Conservation (phyloP, 768 basidiomycete genomes). For the Paxillus rubicundulus region DNA sequence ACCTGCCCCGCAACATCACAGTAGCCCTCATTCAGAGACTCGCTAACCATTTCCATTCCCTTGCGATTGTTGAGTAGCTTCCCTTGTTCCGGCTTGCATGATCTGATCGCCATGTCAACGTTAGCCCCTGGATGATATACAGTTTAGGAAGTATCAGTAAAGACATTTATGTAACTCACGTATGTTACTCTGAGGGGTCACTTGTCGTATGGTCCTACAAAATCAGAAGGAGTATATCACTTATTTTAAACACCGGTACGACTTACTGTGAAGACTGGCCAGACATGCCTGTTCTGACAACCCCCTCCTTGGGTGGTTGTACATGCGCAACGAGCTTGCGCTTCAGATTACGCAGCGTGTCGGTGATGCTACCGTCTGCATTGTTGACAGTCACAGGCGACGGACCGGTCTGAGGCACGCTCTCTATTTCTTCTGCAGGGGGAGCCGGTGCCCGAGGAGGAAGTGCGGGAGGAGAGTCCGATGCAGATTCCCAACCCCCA, state of each 20-base stretch:
- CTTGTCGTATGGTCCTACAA: conserved; percentile 21
- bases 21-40: conserved; percentile 77
- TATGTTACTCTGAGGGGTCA: conserved; percentile 45
- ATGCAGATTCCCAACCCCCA: conserved; percentile 21
- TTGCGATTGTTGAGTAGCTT: conserved; percentile 61
- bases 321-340: conserved; percentile 25
- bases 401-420: not conserved
- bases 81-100: conserved; percentile 67
- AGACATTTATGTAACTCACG: conserved; percentile 26
- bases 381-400: conserved; percentile 8
- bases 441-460: conserved; percentile 3
- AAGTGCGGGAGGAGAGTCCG: conserved; percentile 9
- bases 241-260: not conserved
- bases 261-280: conserved; percentile 20
- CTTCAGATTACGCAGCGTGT: conserved; percentile 24
- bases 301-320: conserved; percentile 12
- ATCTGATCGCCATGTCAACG: conserved; percentile 68
- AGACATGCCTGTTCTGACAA: conserved; percentile 12
- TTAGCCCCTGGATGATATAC: conserved; percentile 43
- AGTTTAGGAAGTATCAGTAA: not conserved
- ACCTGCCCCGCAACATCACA: conserved; percentile 71
- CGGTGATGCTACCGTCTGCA: conserved; percentile 6
- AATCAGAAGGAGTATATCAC: not conserved
- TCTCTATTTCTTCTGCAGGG: conserved; percentile 1
- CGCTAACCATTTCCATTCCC: conserved; percentile 69